A percentile compares a stretch with the other conserved stretches of the same genome.
These are phyloP conservation scores for Neofusicoccum cordaticola DNA, from an alignment of 2,329 filamentous ascomycete genomes.

Conservation along the genomic window DNA sequence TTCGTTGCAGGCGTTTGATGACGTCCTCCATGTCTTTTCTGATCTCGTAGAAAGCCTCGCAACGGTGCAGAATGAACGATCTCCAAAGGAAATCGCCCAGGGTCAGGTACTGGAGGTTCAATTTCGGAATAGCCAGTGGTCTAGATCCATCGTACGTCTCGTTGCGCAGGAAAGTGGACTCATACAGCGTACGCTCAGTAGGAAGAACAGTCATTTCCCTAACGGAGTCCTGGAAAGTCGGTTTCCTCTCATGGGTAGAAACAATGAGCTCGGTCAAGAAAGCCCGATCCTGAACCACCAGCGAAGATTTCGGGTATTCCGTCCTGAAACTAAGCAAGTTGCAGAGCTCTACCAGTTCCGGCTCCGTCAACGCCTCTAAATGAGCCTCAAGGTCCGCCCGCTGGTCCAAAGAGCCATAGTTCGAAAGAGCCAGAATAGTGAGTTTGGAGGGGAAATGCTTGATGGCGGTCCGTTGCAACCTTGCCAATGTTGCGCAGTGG, in stretches of 20 bases:
- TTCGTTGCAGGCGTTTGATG: conserved; percentile 73
- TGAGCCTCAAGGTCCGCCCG: conserved; percentile 75
- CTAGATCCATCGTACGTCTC: conserved; percentile 84
- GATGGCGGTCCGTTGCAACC: conserved; percentile 72
- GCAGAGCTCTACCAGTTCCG: conserved; percentile 69
- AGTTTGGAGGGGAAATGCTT: conserved; percentile 86
- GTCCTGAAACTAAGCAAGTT: conserved; percentile 73
- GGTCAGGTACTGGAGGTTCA: conserved; percentile 93
- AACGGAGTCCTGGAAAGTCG: conserved; percentile 78
- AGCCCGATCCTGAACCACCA: conserved; percentile 60
- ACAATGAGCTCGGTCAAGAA: conserved; percentile 72
- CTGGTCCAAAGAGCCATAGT: conserved; percentile 84
- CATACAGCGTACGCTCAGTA: conserved; percentile 78
- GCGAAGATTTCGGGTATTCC: conserved; percentile 71
- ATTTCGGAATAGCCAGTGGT: conserved; percentile 85
- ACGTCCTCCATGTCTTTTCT: conserved; percentile 85
- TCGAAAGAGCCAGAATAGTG: conserved; percentile 86
- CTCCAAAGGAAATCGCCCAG: conserved; percentile 97
- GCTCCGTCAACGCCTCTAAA: conserved; percentile 68
- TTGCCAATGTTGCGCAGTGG: conserved; percentile 74
- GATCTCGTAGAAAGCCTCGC: conserved; percentile 90
- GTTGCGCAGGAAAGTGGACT: conserved; percentile 72
- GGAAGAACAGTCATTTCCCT: conserved; percentile 73
- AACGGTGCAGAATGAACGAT: conserved; percentile 82
- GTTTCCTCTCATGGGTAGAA: conserved; percentile 70